Percentiles rank a stretch among this genome's conserved stretches.
Evolutionary conservation across 176 grass and related monocot species (phyloP).

Genomic region (Eremochloa ophiuroides): DNA sequence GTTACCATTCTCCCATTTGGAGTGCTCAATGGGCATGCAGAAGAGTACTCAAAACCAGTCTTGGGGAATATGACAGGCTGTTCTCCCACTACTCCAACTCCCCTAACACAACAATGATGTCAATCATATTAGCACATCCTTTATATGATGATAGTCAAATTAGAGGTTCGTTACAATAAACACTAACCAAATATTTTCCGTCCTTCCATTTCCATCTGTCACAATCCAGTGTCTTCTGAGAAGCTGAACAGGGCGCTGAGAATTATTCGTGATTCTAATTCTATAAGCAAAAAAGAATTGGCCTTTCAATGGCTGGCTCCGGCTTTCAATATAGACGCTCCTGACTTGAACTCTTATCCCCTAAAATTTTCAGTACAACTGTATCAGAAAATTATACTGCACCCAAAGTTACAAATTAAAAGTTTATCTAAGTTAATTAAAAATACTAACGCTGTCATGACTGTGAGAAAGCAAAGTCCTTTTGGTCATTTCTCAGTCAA

Average conservation of each 20-base stretch:
- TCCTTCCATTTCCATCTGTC: constrained; percentile 76
- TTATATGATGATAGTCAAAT: neutral
- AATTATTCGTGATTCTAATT: constrained; percentile 88
- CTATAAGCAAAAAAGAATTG: constrained; percentile 77
- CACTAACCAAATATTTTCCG: constrained; percentile 69
- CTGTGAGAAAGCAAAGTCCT: neutral
- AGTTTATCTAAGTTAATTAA: neutral
- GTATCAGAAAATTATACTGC: constrained; percentile 13
- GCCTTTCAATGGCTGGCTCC: constrained; percentile 65
- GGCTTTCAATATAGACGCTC: constrained; percentile 81
- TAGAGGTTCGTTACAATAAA: neutral
- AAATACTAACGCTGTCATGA: neutral
- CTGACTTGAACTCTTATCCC: constrained; percentile 90
- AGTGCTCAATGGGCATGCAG: constrained; percentile 66
- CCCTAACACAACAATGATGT: constrained; percentile 40
- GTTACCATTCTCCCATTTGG: constrained; percentile 78
- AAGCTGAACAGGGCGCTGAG: constrained; percentile 61
- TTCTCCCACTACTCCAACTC: constrained; percentile 71
- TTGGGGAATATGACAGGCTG: constrained; percentile 73
- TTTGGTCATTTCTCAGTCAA: neutral
- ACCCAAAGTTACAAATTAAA: neutral
- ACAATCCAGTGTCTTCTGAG: constrained; percentile 81
- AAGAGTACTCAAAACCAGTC: constrained; percentile 78
- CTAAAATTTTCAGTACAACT: constrained; percentile 31
- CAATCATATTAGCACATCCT: constrained; percentile 8